Conservation (phyloP, 345 rosid species). For the Fremontodendron californicum region DNA sequence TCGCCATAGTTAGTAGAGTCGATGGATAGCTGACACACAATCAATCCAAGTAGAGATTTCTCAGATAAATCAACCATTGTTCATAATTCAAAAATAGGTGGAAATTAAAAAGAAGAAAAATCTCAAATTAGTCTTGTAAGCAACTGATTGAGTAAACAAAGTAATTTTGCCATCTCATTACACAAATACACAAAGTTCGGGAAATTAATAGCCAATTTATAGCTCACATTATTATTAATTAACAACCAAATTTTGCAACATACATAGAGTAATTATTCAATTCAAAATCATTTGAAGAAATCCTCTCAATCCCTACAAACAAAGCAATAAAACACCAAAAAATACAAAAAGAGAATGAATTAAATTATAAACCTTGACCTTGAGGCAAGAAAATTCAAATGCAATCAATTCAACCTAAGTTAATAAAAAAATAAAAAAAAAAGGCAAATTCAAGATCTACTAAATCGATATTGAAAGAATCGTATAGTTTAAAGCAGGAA, state of each 20-base stretch:
- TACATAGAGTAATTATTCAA: background rate
- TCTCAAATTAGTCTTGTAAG: background rate
- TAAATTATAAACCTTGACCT: background rate
- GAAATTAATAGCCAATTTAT: background rate
- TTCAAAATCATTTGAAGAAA: background rate
- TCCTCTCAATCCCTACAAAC: background rate
- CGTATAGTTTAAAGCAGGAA: background rate
- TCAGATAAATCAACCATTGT: background rate
- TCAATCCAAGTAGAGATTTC: background rate
- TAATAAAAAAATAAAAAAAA: too few species aligned
- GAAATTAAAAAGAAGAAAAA: background rate
- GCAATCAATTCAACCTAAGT: background rate
- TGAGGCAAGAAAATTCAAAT: background rate
- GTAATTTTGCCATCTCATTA: background rate
- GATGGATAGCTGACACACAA: background rate
- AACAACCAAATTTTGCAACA: background rate
- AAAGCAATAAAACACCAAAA: background rate
- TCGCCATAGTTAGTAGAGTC: constrained; percentile 7
- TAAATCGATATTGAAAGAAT: background rate
- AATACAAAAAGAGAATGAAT: background rate
- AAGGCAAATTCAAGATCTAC: background rate
- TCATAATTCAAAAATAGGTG: background rate
- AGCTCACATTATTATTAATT: background rate
- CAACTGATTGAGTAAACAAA: background rate
- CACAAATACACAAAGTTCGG: background rate